A percentile compares a stretch with the other conserved stretches of the same genome.
These are phyloP conservation scores for Mycena vitilis DNA, from an alignment of 768 basidiomycete genomes.

Conservation along the genomic window DNA sequence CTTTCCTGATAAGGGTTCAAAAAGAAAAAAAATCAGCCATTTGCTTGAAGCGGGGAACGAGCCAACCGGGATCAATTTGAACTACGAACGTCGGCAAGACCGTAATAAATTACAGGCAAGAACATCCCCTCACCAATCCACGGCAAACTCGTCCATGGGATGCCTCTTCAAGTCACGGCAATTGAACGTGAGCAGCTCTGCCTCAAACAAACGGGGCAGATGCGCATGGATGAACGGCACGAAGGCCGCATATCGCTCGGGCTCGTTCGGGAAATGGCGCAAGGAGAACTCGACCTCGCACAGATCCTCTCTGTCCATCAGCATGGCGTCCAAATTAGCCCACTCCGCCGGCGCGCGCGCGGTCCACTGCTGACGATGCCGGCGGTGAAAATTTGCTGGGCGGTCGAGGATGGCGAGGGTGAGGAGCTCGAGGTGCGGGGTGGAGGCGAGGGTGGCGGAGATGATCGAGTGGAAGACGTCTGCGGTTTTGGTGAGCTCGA, in stretches of 20 bases:
- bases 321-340: slow-evolving; percentile 2
- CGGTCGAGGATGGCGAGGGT: slow-evolving; percentile 7
- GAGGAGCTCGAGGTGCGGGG: slow-evolving; percentile 12
- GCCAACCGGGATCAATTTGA: no score
- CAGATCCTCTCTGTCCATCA: slow-evolving; percentile 6
- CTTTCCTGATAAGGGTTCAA: no score
- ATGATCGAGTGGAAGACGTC: slow-evolving; percentile 1
- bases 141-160: neutral
- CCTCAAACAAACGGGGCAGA: neutral
- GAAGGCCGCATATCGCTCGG: neutral
- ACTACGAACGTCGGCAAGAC: no score
- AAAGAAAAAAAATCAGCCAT: no score
- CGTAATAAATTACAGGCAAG: neutral
- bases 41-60: no score
- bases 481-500: slow-evolving; percentile 3
- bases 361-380: neutral
- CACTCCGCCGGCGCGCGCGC: neutral
- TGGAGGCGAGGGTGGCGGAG: neutral
- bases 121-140: neutral
- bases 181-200: neutral
- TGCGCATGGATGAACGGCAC: neutral
- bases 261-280: neutral
- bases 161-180: neutral
- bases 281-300: slow-evolving; percentile 5
- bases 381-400: neutral